phyloP scores from a whole-genome alignment of 2,329 filamentous ascomycete genomes.

The Fusarium mexicanum region DNA sequence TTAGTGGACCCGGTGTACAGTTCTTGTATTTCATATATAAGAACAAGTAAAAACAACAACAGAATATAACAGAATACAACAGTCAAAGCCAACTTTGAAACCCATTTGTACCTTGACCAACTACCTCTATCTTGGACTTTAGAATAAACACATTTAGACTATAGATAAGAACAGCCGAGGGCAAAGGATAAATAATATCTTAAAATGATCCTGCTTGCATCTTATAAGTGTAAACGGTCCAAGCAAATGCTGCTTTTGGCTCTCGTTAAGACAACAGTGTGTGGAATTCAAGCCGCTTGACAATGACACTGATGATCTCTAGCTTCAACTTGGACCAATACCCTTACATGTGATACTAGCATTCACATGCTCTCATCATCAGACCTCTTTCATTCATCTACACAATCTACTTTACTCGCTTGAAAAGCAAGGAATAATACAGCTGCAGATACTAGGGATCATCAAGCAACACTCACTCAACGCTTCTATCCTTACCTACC shows the following conservation, averaged over 20 bases:
- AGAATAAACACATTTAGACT: not conserved
- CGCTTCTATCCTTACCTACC: not conserved
- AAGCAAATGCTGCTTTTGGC: not conserved
- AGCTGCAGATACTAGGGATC: not conserved
- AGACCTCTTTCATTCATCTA: not conserved
- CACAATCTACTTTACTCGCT: not conserved
- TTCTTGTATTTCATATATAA: not conserved
- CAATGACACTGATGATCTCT: not conserved
- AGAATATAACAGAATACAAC: not conserved
- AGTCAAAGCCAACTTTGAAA: not conserved
- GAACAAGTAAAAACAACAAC: too few relatives aligned
- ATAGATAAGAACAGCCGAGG: not conserved
- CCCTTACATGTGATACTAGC: slow-evolving; percentile 4
- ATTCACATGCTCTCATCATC: not conserved
- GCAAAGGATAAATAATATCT: not conserved
- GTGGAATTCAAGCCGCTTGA: not conserved
- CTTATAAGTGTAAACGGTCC: too few relatives aligned
- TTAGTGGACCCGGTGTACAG: not conserved
- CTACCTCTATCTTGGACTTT: not conserved
- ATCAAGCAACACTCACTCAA: not conserved
- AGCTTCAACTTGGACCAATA: not conserved
- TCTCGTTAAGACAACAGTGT: not conserved
- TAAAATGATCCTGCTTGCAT: not conserved
- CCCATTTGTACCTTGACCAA: not conserved
- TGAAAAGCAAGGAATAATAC: not conserved